Base-by-base conservation (phyloP, 2,329 filamentous ascomycete genomes). In the Aspergillus chevalieri region DNA sequence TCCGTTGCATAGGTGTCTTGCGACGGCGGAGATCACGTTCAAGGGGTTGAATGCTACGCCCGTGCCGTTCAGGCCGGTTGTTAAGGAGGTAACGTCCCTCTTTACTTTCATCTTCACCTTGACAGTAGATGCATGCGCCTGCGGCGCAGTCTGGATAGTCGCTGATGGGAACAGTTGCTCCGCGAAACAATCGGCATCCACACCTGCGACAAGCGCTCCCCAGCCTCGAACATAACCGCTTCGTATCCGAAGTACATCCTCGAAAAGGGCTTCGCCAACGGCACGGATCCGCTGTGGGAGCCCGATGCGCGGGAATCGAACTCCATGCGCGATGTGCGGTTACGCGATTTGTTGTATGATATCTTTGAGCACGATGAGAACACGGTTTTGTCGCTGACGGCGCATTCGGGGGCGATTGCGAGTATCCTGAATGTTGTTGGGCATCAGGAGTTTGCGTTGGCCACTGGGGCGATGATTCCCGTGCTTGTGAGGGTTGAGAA, bases 141-240 rank as follows among this genome's bases (percentile, higher is more conserved):
- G 34, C 3, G 34, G 10, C 7, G 5, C n/a, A 38, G 15, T 17
- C 4, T 14, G 30, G 5, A 17, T 12, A 8, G 22, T 46, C 7
- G 6, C 15, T 17, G 30, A 24, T 21, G 42, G 30, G 34, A 19
- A 28, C 45, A 72, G 70, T 65, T 78, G 34, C 69, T 84, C 36
- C 72, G 81, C 10, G 82, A 85, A 65, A 77, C 77, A 0, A 74
- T 83, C 47, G 80, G 79, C 15, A 73, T 79, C 24, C 81, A 84
- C 62, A 84, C 81, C 1, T 85, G 82, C 61, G 80, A 84, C 63
- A 73, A 75, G 12, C 74, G 82, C 8, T 78, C 75, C 36, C 69
- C 65, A 52, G 73, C 70, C 50, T 68, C 75, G 0, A 70, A 65
- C 42, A 82, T 84, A 50, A 59, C 64, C 10, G 36, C 60, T 1